Conservation (phyloP, 1,139 yeast genomes). For the Hyphopichia fennica region DNA sequence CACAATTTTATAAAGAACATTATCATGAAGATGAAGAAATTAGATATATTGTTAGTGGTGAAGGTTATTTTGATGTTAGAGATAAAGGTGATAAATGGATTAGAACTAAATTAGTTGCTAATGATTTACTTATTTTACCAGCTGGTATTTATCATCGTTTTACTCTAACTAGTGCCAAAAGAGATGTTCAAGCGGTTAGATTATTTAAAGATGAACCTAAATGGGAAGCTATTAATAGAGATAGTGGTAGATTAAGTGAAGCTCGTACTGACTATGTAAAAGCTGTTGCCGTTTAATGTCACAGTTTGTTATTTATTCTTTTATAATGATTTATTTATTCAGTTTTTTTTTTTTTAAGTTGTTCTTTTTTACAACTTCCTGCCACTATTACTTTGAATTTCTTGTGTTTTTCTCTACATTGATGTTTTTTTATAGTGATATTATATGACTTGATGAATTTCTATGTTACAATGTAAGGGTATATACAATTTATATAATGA, state of each 20-base stretch:
- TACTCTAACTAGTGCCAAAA: slow-evolving; percentile 60
- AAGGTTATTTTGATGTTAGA: slow-evolving; percentile 89
- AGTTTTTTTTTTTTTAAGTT: neutral
- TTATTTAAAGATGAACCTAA: slow-evolving; percentile 93
- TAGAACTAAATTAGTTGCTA: slow-evolving; percentile 60
- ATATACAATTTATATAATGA: neutral
- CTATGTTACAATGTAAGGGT: neutral
- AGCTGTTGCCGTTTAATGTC: slow-evolving; percentile 23
- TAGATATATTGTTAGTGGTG: slow-evolving; percentile 84
- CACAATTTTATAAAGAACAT: slow-evolving; percentile 79
- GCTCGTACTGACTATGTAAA: slow-evolving; percentile 35
- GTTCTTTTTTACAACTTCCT: neutral
- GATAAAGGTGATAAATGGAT: slow-evolving; percentile 74
- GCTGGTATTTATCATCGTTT: slow-evolving; percentile 94
- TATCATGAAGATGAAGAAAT: slow-evolving; percentile 97
- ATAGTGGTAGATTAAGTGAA: slow-evolving; percentile 24
- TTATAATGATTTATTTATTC: too few relatives aligned
- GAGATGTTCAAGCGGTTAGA: slow-evolving; percentile 74
- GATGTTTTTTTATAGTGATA: neutral
- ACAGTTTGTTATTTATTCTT: neutral
- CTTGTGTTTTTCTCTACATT: neutral
- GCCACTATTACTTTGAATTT: neutral
- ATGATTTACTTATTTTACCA: slow-evolving; percentile 77
- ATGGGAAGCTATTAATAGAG: slow-evolving; percentile 86
- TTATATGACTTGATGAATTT: neutral